Evolutionary conservation across 2,329 filamentous ascomycete species (phyloP), one percentile per base, ranked within the genome.

Genomic region (Neonectria coccinea): DNA sequence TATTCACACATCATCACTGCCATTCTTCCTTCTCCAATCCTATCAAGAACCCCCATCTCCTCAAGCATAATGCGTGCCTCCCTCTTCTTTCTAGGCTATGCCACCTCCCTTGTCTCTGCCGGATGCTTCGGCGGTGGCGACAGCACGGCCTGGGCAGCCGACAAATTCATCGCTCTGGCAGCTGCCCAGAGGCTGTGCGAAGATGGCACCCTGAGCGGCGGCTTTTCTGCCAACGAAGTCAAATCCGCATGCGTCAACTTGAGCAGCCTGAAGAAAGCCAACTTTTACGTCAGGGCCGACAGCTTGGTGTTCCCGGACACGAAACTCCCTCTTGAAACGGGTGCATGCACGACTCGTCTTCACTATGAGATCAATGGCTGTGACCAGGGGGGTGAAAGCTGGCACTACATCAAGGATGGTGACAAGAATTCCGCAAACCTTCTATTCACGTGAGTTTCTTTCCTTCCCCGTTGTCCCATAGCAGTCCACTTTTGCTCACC

Each of bases 181-280:
- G 45, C 20, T 14, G 45, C 45, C 14, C 45, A 48, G 45, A 48
- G 18, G 29, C 9, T 48, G 12, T 48, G 45, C 20, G n/a, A 48
- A 27, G 45, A 48, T 11, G 45, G 45, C 45, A 48, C 45, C 45
- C 20, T 48, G 20, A 48, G 45, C 20, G 45, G 45, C 22, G 45
- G 25, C 8, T 48, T 18, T n/a, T 14, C n/a, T 25, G 14, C 20
- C 6, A 5, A 3, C 2, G 12, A 48, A 25, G 20, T 48, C 22
- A 48, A 48, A 12, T 48, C 20, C 11, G 45, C 45, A 11, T 48
- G 45, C 11, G 45, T 48, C 9, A 27, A 48, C 20, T 25, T 48
- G 18, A 48, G 45, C 45, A 10, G 4, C 5, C 45, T 48, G 12
- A 48, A 48, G 22, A 48, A 48, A n/a, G 45, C 18, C 45, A 25